Evolutionary conservation across 257 asterid genomes (phyloP), one percentile per base, ranked within the genome.

Genomic region (Plantago elongata): DNA sequence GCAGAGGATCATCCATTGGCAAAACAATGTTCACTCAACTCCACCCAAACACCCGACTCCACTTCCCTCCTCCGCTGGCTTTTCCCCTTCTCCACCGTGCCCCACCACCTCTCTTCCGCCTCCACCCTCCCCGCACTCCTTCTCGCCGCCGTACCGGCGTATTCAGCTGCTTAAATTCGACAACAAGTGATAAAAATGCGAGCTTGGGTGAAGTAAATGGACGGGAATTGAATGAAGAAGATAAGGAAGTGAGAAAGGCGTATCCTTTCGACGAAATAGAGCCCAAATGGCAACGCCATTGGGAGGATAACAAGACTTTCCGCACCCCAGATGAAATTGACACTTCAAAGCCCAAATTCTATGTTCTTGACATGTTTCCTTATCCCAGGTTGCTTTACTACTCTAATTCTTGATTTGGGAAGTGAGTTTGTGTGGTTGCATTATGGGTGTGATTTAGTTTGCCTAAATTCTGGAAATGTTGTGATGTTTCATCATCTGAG

Each of bases 291-390:
- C 99, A 89, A 87, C 78, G 57, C 3, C 89, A 77, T 56, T 93
- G 99, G 99, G 99, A 89, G 70, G 79, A 80, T 42, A 72, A 83
- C 48, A 86, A 83, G 66, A 89, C 95, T 43, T 93, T 93, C 72
- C 78, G 92, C 45, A 89, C 96, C 27, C 96, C 96, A 1, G 92
- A 87, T 82, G 92, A 83, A 54, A 76, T 93, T 70, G 97, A 93
- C 77, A 83, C 88, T 62, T 80, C 96, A 62, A 93, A 83, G 74
- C 97, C 97, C 11, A 93, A 93, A 70, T 93, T 75, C 79, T 93
- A 93, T 62, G 99, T 93, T 72, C 99, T 89, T 45, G 99, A 93
- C 77, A 89, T 93, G 97, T 93, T 93, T 74, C 99, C 97, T 62
- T 93, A 93, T 75, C 99, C 99, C 63, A 89, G 97, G 99, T 89